phyloP scores from a whole-genome alignment of 768 basidiomycete species.

The Hypholoma sublateritium region DNA sequence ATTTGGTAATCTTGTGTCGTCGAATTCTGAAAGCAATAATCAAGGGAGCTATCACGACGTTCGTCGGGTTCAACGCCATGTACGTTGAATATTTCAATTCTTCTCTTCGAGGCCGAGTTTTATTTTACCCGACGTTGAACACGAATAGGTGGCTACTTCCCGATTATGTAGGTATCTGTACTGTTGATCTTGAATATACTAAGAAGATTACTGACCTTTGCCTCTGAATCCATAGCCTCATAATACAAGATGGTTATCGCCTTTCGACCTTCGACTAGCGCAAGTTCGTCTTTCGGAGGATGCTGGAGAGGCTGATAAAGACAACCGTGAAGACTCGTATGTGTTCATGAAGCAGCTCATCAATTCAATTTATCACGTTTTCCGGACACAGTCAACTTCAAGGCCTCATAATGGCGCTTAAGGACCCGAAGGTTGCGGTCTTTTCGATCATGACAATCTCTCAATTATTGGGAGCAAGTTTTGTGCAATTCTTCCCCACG shows the following conservation, averaged over 20 bases:
- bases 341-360: slow-evolving; percentile 12
- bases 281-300: slow-evolving; percentile 68
- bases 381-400: slow-evolving; percentile 36
- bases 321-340: slow-evolving; percentile 57
- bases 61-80: slow-evolving; percentile 55
- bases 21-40: no score
- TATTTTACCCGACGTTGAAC: not conserved
- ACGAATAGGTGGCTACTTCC: slow-evolving; percentile 51
- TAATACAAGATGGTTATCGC: slow-evolving; percentile 61
- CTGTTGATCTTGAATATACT: no score
- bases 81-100: slow-evolving; percentile 24
- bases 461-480: slow-evolving; percentile 56
- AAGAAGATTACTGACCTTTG: no score
- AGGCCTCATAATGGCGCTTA: slow-evolving; percentile 56
- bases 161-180: slow-evolving; percentile 45
- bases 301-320: slow-evolving; percentile 65
- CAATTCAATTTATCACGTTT: not conserved
- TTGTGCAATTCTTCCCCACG: slow-evolving; percentile 61
- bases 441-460: slow-evolving; percentile 53
- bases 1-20: no score
- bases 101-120: not conserved
- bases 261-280: slow-evolving; percentile 53
- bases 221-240: slow-evolving; percentile 44
- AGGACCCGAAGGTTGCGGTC: slow-evolving; percentile 52
- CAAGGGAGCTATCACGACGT: slow-evolving; percentile 64